Evolutionary conservation across 768 basidiomycete genomes (phyloP).

Genomic region (Cubamyces sp.): DNA sequence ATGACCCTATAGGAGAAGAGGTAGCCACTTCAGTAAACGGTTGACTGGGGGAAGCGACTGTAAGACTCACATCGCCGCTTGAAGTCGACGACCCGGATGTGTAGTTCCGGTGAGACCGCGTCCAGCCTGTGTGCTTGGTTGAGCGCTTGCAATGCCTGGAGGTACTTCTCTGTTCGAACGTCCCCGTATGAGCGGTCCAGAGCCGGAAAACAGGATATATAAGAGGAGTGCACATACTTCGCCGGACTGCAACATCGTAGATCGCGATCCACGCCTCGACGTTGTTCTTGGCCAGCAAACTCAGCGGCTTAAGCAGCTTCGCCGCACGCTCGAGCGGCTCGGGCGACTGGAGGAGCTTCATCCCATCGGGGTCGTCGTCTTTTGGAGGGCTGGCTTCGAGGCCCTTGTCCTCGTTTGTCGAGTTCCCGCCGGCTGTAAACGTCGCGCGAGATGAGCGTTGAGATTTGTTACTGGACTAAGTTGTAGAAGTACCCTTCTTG

Average conservation of each 20-base stretch:
- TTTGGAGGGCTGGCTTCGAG: conserved; percentile 57
- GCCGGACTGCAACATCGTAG: conserved; percentile 83
- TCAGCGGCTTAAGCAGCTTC: conserved; percentile 69
- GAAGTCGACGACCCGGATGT: conserved; percentile 71
- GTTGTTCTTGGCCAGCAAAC: conserved; percentile 51
- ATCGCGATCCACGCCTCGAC: conserved; percentile 73
- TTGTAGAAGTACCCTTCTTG: conserved; percentile 62
- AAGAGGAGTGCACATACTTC: conserved; percentile 71
- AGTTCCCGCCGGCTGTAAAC: conserved; percentile 40
- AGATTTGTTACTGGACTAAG: background rate
- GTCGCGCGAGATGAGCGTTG: conserved; percentile 6
- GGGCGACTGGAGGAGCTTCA: conserved; percentile 61
- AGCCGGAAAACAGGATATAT: background rate
- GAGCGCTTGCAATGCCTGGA: conserved; percentile 78
- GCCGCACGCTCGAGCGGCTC: conserved; percentile 78
- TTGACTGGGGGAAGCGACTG: background rate
- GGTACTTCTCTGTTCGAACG: conserved; percentile 64
- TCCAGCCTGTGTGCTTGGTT: conserved; percentile 56
- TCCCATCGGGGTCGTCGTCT: conserved; percentile 87
- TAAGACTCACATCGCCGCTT: conserved; percentile 50
- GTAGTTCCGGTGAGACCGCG: conserved; percentile 65
- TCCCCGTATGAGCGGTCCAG: background rate
- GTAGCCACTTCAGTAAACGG: conserved; percentile 11
- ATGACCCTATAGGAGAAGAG: conserved; percentile 42
- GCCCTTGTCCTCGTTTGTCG: conserved; percentile 68